These are phyloP conservation scores for Silene latifolia DNA, from an alignment of 148 eudicot species.

Conservation along the genomic window DNA sequence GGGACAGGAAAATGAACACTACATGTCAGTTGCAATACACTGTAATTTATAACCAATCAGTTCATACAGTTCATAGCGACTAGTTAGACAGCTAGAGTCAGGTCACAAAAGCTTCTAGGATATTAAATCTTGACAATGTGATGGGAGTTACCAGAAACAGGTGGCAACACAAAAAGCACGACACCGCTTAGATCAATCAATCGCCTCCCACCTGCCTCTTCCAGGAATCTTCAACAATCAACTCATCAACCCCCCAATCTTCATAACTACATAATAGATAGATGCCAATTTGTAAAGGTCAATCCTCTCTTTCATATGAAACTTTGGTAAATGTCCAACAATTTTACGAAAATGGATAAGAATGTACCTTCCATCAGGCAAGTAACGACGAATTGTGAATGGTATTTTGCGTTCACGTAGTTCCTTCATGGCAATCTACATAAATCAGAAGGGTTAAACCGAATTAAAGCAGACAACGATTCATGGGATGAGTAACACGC, in stretches of 20 bases:
- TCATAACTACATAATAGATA: slow-evolving; percentile 56
- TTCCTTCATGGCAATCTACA: slow-evolving; percentile 97
- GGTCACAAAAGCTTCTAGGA: neutral
- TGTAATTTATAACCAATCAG: neutral
- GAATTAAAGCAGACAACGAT: neutral
- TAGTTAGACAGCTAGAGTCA: neutral
- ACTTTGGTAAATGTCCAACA: neutral
- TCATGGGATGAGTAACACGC: neutral
- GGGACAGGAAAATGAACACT: neutral
- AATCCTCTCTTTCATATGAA: slow-evolving; percentile 4
- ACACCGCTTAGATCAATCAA: slow-evolving; percentile 17
- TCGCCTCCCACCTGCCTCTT: slow-evolving; percentile 98
- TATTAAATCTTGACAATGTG: neutral
- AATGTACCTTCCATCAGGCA: slow-evolving; percentile 91
- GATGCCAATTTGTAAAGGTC: neutral
- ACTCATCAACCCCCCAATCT: slow-evolving; percentile 98
- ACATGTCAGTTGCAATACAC: neutral
- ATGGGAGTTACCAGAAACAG: neutral
- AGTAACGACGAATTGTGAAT: slow-evolving; percentile 92
- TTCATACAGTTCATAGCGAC: neutral
- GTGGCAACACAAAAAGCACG: neutral
- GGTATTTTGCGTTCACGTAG: slow-evolving; percentile 89
- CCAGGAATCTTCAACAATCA: slow-evolving; percentile 98
- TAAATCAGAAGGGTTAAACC: neutral
- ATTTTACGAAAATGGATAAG: neutral